Percentiles rank a stretch among this genome's conserved stretches.
phyloP scores from a whole-genome alignment of 495 filamentous ascomycete species.

The Clohesyomyces aquaticus region DNA sequence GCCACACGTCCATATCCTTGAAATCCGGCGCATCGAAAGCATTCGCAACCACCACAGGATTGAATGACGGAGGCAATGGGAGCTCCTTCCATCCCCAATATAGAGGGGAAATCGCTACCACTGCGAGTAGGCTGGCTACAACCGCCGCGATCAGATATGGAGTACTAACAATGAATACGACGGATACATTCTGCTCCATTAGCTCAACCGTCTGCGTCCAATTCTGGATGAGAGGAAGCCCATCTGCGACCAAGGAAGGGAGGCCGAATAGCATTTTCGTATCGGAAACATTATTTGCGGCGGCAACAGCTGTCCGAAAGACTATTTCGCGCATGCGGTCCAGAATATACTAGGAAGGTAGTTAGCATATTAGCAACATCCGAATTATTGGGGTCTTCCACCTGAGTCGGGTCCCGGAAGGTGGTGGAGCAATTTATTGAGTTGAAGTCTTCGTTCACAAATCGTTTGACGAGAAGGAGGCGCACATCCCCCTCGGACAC shows the following conservation, averaged over 20 bases:
- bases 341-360: background rate
- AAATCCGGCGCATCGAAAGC: background rate
- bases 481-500: background rate
- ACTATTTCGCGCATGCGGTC: background rate
- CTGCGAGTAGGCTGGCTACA: background rate
- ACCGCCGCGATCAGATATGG: background rate
- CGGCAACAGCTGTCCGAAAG: background rate
- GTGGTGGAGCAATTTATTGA: background rate
- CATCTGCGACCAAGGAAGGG: background rate
- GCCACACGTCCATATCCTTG: background rate
- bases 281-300: background rate
- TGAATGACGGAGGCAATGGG: background rate
- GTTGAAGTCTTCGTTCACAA: background rate
- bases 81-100: background rate
- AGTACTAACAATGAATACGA: background rate
- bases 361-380: background rate
- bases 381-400: background rate
- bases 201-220: background rate
- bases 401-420: background rate
- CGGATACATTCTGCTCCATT: background rate
- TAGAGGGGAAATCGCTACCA: background rate
- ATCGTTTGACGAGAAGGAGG: background rate
- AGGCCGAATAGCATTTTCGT: background rate
- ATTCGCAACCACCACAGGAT: background rate
- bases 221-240: background rate